A percentile compares a stretch with the other conserved stretches of the same genome.
Conservation (phyloP, 2,329 filamentous ascomycete species). For the Chrysoporthe deuterocubensis region DNA sequence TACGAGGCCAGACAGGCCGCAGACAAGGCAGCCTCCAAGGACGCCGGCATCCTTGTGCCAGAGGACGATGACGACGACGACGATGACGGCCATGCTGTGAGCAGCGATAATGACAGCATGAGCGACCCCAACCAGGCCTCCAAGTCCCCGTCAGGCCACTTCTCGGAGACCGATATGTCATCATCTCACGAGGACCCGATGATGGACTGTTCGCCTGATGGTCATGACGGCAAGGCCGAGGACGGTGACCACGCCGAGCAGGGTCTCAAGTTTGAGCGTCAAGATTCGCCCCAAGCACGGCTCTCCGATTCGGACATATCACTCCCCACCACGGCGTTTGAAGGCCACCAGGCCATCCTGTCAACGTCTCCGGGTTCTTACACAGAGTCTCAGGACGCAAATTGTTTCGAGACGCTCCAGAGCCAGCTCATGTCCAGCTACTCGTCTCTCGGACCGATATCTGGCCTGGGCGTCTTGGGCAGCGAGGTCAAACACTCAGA, state of each 20-base stretch:
- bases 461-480: slow-evolving; percentile 11
- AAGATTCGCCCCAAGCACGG: slow-evolving; percentile 8
- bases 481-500: slow-evolving; percentile 16
- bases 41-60: slow-evolving; percentile 32
- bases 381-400: slow-evolving; percentile 13
- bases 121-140: slow-evolving; percentile 39
- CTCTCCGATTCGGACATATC: slow-evolving; percentile 12
- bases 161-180: slow-evolving; percentile 37
- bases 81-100: slow-evolving; percentile 35
- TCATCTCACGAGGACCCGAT: slow-evolving; percentile 28
- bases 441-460: slow-evolving; percentile 16
- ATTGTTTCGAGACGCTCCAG: slow-evolving; percentile 19
- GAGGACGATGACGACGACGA: slow-evolving; percentile 36
- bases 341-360: slow-evolving; percentile 11
- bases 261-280: neutral
- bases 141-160: slow-evolving; percentile 43
- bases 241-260: neutral
- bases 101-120: slow-evolving; percentile 21
- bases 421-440: slow-evolving; percentile 16
- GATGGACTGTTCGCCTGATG: slow-evolving; percentile 11
- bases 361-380: slow-evolving; percentile 25
- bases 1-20: slow-evolving; percentile 50
- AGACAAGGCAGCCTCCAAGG: slow-evolving; percentile 43
- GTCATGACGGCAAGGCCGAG: slow-evolving; percentile 9
- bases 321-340: slow-evolving; percentile 15